Base-by-base conservation (phyloP, 805 yeast species). In the Starmerella vaccinii region DNA sequence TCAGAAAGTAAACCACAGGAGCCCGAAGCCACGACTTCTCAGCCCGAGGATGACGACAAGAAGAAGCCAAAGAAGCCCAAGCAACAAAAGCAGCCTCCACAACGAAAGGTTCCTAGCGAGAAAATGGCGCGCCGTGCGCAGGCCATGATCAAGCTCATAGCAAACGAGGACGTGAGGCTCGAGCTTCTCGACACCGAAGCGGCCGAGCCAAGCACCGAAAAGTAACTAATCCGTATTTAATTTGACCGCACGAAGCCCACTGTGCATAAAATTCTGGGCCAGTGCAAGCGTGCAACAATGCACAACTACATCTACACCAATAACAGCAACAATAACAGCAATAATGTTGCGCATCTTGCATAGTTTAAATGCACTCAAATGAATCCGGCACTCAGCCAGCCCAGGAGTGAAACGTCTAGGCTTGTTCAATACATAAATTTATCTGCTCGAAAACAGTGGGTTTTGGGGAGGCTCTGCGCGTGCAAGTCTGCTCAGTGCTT, bases 401-500 rank as follows among this genome's bases (percentile, higher is more conserved):
- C 13, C 32, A 27, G 13, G 32, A 38, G 22, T 16, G 22, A 21
- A 38, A 5, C 38, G 21, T 34, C 38, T 34, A 34, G 7, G 13
- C 12, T 32, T 16, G 38, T 9, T 34, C 37, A 22, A 44, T 44
- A 37, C 32, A 37, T 37, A 32, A 5, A 27, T 42, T 42, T 42
- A 27, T 13, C 26, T n/a, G n/a, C n/a, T n/a, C n/a, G n/a, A n/a
- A n/a, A n/a, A n/a, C n/a, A n/a, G n/a, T n/a, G 33, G 24, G 18
- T 30, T 16, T 18, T 13, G n/a, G 33, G 32, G 33, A 32, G 18
- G 35, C 35, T 39, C 23, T 8, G 24, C 23, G n/a, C 6, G 16
- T 9, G 16, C n/a, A 26, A 13, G 26, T 6, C 8, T 26, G 40
- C 27, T 41, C 18, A 38, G 32, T 63, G 62, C 61, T 75, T 74